Base-by-base conservation (phyloP, 1,284 basidiomycete species). In the Cryptococcus depauperatus region DNA sequence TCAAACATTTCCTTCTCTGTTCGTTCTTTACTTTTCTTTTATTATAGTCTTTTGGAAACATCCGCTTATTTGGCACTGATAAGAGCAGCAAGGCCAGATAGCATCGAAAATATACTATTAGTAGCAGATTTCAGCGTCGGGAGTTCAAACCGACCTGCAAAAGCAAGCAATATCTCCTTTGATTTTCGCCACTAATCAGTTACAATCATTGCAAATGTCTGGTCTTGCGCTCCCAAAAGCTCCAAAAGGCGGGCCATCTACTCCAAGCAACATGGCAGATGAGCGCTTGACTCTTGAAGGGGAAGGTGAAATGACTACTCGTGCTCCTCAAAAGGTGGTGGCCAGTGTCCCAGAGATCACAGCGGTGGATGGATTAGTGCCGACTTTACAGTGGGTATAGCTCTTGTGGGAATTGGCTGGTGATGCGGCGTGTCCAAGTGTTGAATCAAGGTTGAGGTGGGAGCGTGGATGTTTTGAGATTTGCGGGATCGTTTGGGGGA, bases 361-460 rank as follows among this genome's bases (percentile, higher is more conserved):
- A 19, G 87, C 87, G 38, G 90, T 93, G 22, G 86, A 92, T 69
- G 90, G 90, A 46, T 88, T 93, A 58, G 90, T 93, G 4, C 90
- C 90, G 28, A 93, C 89, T 5, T 77, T 95, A 44, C 90, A 93
- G 76, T 77, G 58, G 62, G 75, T 76, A 59, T 58, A 23, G 19
- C 39, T 10, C 11, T 37, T 42, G 4, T 5, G 18, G 44, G 11
- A n/a, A n/a, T n/a, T n/a, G n/a, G n/a, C n/a, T n/a, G n/a, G n/a
- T n/a, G n/a, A n/a, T n/a, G n/a, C n/a, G n/a, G n/a, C n/a, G n/a
- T n/a, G n/a, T n/a, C n/a, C n/a, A n/a, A n/a, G n/a, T n/a, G n/a
- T n/a, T n/a, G n/a, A n/a, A n/a, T n/a, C n/a, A n/a, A n/a, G n/a
- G n/a, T n/a, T n/a, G n/a, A n/a, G n/a, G n/a, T n/a, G n/a, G n/a